Base-by-base conservation (phyloP, 345 rosid genomes). In the Aurinia saxatilis region DNA sequence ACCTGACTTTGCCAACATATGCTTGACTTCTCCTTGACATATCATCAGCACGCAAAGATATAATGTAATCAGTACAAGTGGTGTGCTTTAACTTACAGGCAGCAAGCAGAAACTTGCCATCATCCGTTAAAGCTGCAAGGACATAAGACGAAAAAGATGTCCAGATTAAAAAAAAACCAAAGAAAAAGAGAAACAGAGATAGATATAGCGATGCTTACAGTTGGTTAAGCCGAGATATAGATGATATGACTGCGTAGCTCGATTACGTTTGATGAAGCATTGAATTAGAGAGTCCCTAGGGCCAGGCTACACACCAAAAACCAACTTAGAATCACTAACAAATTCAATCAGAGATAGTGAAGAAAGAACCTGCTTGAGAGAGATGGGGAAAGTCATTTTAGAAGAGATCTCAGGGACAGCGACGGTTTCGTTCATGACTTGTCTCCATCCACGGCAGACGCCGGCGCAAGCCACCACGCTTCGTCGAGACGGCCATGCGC, bases 281-380 rank as follows among this genome's bases (percentile, higher is more conserved):
- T 80, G 86, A 54, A 87, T 66, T 52, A 78, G 79, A 56, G 50
- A 68, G 59, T 81, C 82, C 48, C 79, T 79, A 19, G 95, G 87
- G 34, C 95, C 95, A 58, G 95, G 84, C 95, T 87, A 80, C n/a
- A n/a, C n/a, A n/a, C n/a, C n/a, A n/a, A n/a, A n/a, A n/a, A n/a
- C n/a, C n/a, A n/a, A n/a, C n/a, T n/a, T n/a, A n/a, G n/a, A n/a
- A n/a, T n/a, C n/a, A n/a, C n/a, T n/a, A n/a, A n/a, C n/a, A n/a
- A n/a, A n/a, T n/a, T n/a, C n/a, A n/a, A n/a, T n/a, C n/a, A n/a
- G n/a, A n/a, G n/a, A n/a, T n/a, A n/a, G n/a, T n/a, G n/a, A n/a
- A n/a, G n/a, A n/a, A n/a, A n/a, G n/a, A n/a, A 88, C 96, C 98
- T 89, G 96, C 36, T 89, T 89, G 39, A 92, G 76, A 10, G 95